These are phyloP conservation scores for Pyrus pyrifolia DNA, from an alignment of 306 rosid species.

Conservation along the genomic window DNA sequence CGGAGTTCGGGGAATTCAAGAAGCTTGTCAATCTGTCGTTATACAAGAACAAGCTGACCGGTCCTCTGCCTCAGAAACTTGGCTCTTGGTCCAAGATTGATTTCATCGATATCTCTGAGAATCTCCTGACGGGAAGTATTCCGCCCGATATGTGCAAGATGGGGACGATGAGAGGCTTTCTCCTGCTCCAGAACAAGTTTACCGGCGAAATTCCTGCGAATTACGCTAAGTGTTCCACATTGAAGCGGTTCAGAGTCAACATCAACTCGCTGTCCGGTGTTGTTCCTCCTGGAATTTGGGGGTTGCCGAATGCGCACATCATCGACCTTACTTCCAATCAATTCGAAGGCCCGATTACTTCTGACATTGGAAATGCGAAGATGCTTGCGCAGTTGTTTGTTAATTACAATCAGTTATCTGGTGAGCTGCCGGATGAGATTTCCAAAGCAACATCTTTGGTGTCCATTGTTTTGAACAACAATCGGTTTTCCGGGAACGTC, in stretches of 20 bases:
- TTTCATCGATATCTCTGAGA: constrained; percentile 77
- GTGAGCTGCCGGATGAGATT: constrained; percentile 57
- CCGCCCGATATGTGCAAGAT: constrained; percentile 79
- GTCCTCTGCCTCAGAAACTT: constrained; percentile 59
- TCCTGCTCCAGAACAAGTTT: constrained; percentile 67
- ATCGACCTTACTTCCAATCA: constrained; percentile 55
- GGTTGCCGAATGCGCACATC: constrained; percentile 44
- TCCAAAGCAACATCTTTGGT: constrained; percentile 47
- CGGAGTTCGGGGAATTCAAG: constrained; percentile 68
- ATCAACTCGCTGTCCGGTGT: constrained; percentile 65
- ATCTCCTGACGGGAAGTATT: constrained; percentile 55
- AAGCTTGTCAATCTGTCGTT: constrained; percentile 43
- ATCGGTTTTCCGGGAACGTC: constrained; percentile 47
- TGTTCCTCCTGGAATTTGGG: constrained; percentile 70
- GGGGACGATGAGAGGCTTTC: constrained; percentile 45
- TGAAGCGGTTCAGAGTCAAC: constrained; percentile 61
- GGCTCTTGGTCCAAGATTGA: constrained; percentile 58
- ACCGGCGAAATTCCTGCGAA: constrained; percentile 67
- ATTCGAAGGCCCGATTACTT: constrained; percentile 50
- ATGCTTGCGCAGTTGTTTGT: constrained; percentile 31
- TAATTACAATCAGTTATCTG: constrained; percentile 45
- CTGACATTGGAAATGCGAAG: constrained; percentile 53
- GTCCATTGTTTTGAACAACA: constrained; percentile 40
- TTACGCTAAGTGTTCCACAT: constrained; percentile 40
- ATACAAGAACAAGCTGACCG: constrained; percentile 53